Base-by-base conservation (phyloP, 805 yeast genomes). In the Lipomyces yamadae region DNA sequence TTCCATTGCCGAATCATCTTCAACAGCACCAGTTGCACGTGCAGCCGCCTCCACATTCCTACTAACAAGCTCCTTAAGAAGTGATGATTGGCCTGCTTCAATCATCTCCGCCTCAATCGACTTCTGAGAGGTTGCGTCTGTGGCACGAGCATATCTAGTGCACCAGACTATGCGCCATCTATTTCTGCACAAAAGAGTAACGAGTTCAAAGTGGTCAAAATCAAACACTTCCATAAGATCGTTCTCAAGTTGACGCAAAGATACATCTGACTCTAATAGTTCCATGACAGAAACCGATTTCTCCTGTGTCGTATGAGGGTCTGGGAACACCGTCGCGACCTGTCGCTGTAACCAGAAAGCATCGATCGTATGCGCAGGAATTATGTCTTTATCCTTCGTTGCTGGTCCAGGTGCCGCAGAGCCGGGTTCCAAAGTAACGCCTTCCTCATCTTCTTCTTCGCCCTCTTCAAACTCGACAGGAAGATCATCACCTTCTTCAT, bases 311-410 rank as follows among this genome's bases (percentile, higher is more conserved):
- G 76, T 74, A 74, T 74, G 80, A 68, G 82, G 76, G 70, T 86
- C 85, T 33, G 73, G 71, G 58, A 75, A 74, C 3, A 73, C 71
- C 1, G 76, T 61, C 0, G 85, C 75, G 1, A 90, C 69, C 60
- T 82, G 80, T 65, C 85, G 79, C 60, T 85, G 85, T 1, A 90
- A 76, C 84, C 86, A 90, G 64, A 78, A 82, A 5, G 82, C 78
- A 61, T 82, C 84, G 29, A 86, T 79, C 2, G 80, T 80, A 4
- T 76, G 72, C 2, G 84, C 78, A 10, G 78, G 71, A 6, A 84
- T 64, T 5, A 61, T n/a, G 32, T 66, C 63, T 15, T 58, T 56
- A 33, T 58, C 59, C 15, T 52, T 52, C 11, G 55, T 24, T 6
- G 45, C 67, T 24, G 34, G 48, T 18, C 50, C 67, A n/a, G 48